Conservation (phyloP, 129 eudicot species). For the Chrysanthemum lavandulifolium region DNA sequence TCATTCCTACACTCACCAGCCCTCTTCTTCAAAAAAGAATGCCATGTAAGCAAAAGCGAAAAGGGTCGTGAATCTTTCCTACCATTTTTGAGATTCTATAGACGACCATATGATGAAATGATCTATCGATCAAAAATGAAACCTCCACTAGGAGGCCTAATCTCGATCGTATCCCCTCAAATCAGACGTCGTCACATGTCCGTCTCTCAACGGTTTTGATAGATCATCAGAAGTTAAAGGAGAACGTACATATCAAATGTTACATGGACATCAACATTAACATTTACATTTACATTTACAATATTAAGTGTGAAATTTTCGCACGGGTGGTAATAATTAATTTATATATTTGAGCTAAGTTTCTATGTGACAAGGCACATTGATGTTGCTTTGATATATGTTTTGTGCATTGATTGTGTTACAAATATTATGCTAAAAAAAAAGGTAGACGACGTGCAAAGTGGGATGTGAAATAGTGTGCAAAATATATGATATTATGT, state of each 20-base stretch:
- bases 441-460: conserved; percentile 67
- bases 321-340: conserved; percentile 33
- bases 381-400: conserved; percentile 30
- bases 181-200: conserved; percentile 83
- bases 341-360: conserved; percentile 29
- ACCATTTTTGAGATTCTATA: conserved; percentile 63
- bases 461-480: conserved; percentile 53
- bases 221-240: not conserved
- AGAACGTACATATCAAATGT: conserved; percentile 30
- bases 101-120: conserved; percentile 96
- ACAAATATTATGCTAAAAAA: conserved; percentile 16
- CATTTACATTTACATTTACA: not conserved
- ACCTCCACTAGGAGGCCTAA: conserved; percentile 92
- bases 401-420: conserved; percentile 37
- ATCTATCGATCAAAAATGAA: conserved; percentile 87
- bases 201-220: conserved; percentile 87
- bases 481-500: conserved; percentile 28
- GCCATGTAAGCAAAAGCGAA: conserved; percentile 53
- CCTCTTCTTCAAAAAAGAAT: conserved; percentile 57
- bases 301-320: conserved; percentile 24
- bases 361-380: conserved; percentile 37
- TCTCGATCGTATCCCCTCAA: conserved; percentile 87
- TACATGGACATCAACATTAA: conserved; percentile 36
- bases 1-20: conserved; percentile 91
- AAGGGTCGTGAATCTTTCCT: conserved; percentile 67